Base-by-base conservation (phyloP, 1,284 basidiomycete species). In the Hemileia vastatrix region DNA sequence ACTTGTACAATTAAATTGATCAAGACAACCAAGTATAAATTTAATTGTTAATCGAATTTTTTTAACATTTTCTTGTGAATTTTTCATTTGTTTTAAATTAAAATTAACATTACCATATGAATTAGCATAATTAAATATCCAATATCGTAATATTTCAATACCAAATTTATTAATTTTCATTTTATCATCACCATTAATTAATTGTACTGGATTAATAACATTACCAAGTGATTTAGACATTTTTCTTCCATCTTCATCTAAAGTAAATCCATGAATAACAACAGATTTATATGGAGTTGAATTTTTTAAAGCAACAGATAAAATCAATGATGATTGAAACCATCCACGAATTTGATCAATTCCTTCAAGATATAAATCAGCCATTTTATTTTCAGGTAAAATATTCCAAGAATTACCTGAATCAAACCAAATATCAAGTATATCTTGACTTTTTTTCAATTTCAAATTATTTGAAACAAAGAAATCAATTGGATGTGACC, bases 401-500 rank as follows among this genome's bases (percentile, higher is more conserved):
- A 90, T 82, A 1, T 88, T 85, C 94, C 94, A 98, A 1, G 92
- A 90, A 0, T 87, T 86, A 1, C 94, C 94, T 70, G 89, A 93
- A 78, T 98, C 95, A 70, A 97, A 97, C 95, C 94, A 98, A 2
- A 98, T 95, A 74, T 98, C 95, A 82, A 98, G 88, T 0, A 94
- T 98, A 74, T 98, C 95, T 1, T 82, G 84, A 6, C 92, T 87
- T 74, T 89, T 91, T n/a, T n/a, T n/a, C n/a, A n/a, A n/a, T n/a
- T n/a, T n/a, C n/a, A 86, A 78, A 19, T 79, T 77, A 0, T 83
- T 82, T 6, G 86, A 83, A 5, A 93, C 76, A 73, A 98, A 96
- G 32, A 90, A 88, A 33, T 84, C 83, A 8, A 89, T 81, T 1
- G 85, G 84, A 1, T 88, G 91, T 18, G 84, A 80, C 92, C 92